Evolutionary conservation across 2,329 filamentous ascomycete species (phyloP).

Genomic region (Peltaster fructicola): DNA sequence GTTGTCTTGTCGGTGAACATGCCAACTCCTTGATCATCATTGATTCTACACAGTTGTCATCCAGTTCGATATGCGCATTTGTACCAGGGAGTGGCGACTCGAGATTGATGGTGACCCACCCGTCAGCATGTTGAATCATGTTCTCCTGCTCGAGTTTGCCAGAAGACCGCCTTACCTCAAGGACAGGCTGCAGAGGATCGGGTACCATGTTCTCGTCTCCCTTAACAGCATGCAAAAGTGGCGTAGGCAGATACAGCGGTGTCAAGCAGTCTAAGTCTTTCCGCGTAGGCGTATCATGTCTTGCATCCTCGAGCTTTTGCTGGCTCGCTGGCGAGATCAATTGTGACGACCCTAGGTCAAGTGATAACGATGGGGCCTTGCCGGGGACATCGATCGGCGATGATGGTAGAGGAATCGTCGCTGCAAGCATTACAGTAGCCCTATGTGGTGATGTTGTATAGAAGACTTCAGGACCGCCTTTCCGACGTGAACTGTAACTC

Average conservation of each 20-base stretch:
- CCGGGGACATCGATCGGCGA: slow-evolving; percentile 11
- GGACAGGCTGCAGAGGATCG: slow-evolving; percentile 1
- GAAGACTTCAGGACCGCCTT: slow-evolving; percentile 3
- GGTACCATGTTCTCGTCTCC: slow-evolving; percentile 1
- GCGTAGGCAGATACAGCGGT: too few species aligned
- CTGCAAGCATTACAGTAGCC: background rate
- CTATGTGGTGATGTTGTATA: background rate
- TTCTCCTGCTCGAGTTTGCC: background rate
- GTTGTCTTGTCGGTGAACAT: too few species aligned
- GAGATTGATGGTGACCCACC: slow-evolving; percentile 4
- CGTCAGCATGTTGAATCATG: slow-evolving; percentile 2
- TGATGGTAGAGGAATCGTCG: slow-evolving; percentile 2
- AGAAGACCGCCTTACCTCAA: background rate
- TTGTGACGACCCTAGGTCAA: slow-evolving; percentile 10
- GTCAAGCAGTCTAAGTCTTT: slow-evolving; percentile 5
- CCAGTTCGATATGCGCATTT: slow-evolving; percentile 7
- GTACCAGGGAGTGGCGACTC: slow-evolving; percentile 10
- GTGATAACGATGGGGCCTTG: slow-evolving; percentile 7
- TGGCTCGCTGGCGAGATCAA: slow-evolving; percentile 5
- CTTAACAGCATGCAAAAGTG: too few species aligned
- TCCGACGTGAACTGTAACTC: slow-evolving; percentile 2
- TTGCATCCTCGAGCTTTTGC: slow-evolving; percentile 1
- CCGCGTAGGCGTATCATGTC: background rate
- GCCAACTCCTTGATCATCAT: background rate
- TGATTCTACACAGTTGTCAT: slow-evolving; percentile 4